These are phyloP conservation scores for Zanthoxylum bungeanum DNA, from an alignment of 345 rosid genomes.

Conservation along the genomic window DNA sequence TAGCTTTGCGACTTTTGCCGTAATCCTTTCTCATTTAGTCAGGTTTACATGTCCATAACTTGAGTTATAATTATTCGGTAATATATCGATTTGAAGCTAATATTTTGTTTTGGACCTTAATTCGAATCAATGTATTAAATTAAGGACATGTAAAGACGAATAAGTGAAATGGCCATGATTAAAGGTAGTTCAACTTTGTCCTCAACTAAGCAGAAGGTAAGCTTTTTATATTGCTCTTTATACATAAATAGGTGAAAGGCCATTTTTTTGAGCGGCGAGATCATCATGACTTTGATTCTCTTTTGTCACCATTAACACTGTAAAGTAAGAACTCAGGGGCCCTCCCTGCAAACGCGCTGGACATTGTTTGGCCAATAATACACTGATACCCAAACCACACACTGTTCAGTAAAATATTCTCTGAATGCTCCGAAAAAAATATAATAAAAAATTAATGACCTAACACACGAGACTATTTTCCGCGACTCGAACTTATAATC, in stretches of 20 bases:
- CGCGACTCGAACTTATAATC: no score
- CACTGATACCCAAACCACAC: background rate
- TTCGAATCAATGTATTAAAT: no score
- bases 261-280: slow-evolving; percentile 35
- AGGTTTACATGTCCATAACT: no score
- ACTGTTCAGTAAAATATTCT: background rate
- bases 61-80: no score
- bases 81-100: no score
- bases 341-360: background rate
- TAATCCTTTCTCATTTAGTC: no score
- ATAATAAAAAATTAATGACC: background rate
- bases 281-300: slow-evolving; percentile 32
- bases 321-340: slow-evolving; percentile 19
- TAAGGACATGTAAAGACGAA: no score
- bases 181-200: slow-evolving; percentile 29
- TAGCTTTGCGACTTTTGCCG: no score
- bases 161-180: slow-evolving; percentile 6
- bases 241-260: slow-evolving; percentile 5
- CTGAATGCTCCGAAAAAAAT: background rate
- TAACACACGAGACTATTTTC: no score
- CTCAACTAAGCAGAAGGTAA: slow-evolving; percentile 7
- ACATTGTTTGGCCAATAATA: background rate
- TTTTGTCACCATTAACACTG: slow-evolving; percentile 28
- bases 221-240: slow-evolving; percentile 32
- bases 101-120: no score